Percentiles rank a stretch among this genome's conserved stretches.
Conservation (phyloP, 495 filamentous ascomycete genomes). For the Margaritispora aquatica region DNA sequence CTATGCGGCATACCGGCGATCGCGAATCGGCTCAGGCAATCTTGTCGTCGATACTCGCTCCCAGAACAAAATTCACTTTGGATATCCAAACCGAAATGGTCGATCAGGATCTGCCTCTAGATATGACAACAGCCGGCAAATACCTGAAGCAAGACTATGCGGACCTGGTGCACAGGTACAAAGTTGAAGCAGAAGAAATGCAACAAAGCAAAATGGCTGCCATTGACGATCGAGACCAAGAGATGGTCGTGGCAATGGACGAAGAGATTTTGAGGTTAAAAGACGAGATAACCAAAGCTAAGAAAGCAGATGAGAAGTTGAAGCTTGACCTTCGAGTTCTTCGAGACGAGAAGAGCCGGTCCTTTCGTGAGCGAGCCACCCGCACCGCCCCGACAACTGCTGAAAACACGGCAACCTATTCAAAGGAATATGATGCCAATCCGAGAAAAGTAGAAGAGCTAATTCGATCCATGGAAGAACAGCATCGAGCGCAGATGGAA, state of each 20-base stretch:
- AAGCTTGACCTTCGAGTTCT: neutral
- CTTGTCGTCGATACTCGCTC: neutral
- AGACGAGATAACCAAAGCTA: neutral
- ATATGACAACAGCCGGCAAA: neutral
- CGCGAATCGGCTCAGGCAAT: neutral
- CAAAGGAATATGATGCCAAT: neutral
- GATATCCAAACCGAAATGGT: constrained; percentile 7
- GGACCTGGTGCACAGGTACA: neutral
- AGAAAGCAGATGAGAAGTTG: neutral
- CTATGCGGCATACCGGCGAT: neutral
- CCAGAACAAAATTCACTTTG: neutral
- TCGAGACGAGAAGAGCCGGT: neutral
- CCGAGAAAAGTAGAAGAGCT: neutral
- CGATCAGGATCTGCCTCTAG: neutral
- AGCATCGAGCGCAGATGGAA: neutral
- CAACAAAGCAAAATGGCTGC: neutral
- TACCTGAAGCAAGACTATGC: neutral
- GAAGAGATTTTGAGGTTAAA: neutral
- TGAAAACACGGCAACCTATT: neutral
- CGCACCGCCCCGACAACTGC: neutral
- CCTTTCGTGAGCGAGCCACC: neutral
- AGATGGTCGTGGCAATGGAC: neutral
- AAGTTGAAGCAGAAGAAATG: neutral
- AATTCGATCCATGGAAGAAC: neutral
- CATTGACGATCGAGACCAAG: neutral